Evolutionary conservation across 768 basidiomycete species (phyloP).

Genomic region (Leccinum broughii): DNA sequence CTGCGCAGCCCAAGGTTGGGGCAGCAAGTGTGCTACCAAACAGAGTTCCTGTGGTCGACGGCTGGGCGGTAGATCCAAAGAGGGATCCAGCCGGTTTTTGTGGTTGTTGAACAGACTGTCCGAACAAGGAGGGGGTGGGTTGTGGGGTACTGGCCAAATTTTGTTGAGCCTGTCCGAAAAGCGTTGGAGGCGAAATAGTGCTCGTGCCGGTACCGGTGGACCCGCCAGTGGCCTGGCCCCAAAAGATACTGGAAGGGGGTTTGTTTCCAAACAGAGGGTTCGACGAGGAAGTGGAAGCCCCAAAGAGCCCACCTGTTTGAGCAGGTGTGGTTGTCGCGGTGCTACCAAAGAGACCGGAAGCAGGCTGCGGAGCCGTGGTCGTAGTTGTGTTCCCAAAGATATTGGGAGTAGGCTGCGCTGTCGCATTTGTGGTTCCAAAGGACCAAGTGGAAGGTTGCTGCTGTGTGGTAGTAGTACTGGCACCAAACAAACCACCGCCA

Average conservation of each 20-base stretch:
- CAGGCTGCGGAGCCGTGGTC: constrained; percentile 16
- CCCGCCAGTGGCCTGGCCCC: constrained; percentile 28
- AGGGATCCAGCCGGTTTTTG: constrained; percentile 28
- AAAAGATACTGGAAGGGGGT: constrained; percentile 30
- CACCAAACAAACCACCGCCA: constrained; percentile 22
- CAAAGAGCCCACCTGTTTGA: constrained; percentile 29
- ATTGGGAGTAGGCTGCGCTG: constrained; percentile 19
- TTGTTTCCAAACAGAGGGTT: constrained; percentile 40
- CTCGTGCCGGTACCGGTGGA: constrained; percentile 4
- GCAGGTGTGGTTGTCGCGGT: constrained; percentile 20
- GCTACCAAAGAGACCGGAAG: constrained; percentile 31
- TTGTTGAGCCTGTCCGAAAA: constrained; percentile 34
- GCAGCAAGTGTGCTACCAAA: constrained; percentile 37
- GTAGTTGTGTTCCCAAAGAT: constrained; percentile 23
- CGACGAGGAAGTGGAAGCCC: constrained; percentile 24
- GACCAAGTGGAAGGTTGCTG: constrained; percentile 27
- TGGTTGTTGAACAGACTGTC: constrained; percentile 23
- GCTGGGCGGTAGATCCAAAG: constrained; percentile 32
- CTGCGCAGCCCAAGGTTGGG: constrained; percentile 34
- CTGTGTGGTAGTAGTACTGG: constrained; percentile 13
- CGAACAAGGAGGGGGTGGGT: constrained; percentile 21
- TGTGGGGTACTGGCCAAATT: constrained; percentile 13
- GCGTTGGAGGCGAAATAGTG: constrained; percentile 25
- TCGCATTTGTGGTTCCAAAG: constrained; percentile 24
- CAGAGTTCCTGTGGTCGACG: constrained; percentile 32